Evolutionary conservation across 352 stramenopile genomes (phyloP).

Genomic region (Phytophthora pinifolia): DNA sequence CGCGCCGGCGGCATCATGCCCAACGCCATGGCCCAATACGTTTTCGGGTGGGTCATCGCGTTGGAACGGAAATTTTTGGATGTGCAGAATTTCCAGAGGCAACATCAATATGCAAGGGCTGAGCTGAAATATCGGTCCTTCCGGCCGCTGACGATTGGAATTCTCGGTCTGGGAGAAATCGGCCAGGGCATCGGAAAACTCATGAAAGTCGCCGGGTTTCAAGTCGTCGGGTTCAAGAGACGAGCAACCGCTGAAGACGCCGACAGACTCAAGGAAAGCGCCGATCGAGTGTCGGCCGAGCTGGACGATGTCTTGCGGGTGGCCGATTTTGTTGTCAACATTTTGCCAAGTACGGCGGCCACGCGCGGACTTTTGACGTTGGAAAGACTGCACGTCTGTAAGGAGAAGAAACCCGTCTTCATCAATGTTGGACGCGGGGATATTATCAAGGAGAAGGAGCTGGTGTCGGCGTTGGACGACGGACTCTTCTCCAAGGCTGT

Average conservation of each 20-base stretch:
- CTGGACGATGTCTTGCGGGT: conserved; percentile 45
- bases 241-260: conserved; percentile 18
- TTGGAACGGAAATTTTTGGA: conserved; percentile 51
- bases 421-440: conserved; percentile 90
- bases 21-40: conserved; percentile 48
- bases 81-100: conserved; percentile 28
- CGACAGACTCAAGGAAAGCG: conserved; percentile 12
- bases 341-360: conserved; percentile 81
- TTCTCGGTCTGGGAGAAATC: conserved; percentile 65
- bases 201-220: conserved; percentile 52
- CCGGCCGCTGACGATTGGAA: conserved; percentile 42
- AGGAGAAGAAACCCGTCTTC: conserved; percentile 67
- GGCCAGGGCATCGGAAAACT: conserved; percentile 53
- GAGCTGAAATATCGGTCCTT: conserved; percentile 38
- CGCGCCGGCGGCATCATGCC: conserved; percentile 49
- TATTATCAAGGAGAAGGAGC: conserved; percentile 62
- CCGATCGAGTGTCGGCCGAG: conserved; percentile 47
- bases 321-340: conserved; percentile 81
- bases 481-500: conserved; percentile 60
- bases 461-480: conserved; percentile 72
- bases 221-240: conserved; percentile 71
- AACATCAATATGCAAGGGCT: conserved; percentile 28
- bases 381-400: conserved; percentile 43
- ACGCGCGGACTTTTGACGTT: conserved; percentile 68
- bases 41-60: conserved; percentile 42